Evolutionary conservation across 768 basidiomycete genomes (phyloP).

Genomic region (Amanita fuliginea): DNA sequence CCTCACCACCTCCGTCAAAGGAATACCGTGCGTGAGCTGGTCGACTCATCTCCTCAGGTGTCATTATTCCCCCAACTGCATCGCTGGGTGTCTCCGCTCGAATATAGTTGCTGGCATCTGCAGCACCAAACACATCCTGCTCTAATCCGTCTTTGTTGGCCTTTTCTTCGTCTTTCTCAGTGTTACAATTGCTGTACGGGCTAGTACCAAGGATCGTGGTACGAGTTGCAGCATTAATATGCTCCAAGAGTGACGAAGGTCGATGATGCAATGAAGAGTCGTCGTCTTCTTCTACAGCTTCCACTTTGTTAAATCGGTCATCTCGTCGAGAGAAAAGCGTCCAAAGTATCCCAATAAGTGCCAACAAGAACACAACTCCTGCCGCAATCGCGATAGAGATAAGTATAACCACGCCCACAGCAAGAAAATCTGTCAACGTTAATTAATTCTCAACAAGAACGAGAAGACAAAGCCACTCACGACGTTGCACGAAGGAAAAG

Average conservation of each 20-base stretch:
- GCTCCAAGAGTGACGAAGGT: conserved; percentile 80
- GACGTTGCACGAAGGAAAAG: conserved; percentile 62
- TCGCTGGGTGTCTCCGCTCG: conserved; percentile 79
- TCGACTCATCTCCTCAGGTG: conserved; percentile 57
- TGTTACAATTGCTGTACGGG: conserved; percentile 24
- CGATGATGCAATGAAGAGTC: conserved; percentile 69
- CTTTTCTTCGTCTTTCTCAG: conserved; percentile 50
- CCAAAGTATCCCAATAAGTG: conserved; percentile 80
- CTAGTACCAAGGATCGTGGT: conserved; percentile 63
- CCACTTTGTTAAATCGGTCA: conserved; percentile 56
- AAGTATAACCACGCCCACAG: conserved; percentile 87
- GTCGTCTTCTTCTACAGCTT: conserved; percentile 56
- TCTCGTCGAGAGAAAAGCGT: conserved; percentile 78
- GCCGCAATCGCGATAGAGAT: conserved; percentile 96
- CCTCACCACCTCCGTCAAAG: conserved; percentile 70
- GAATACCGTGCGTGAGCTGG: conserved; percentile 76
- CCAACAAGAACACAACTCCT: conserved; percentile 83
- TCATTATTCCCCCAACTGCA: conserved; percentile 44
- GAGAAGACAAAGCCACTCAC: conserved; percentile 24
- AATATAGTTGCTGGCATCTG: conserved; percentile 67
- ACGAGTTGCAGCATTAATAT: conserved; percentile 85
- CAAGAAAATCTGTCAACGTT: conserved; percentile 61
- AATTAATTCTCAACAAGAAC: conserved; percentile 8
- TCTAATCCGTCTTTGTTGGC: conserved; percentile 23
- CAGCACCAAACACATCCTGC: conserved; percentile 56